These are phyloP conservation scores for Boletus coccyginus DNA, from an alignment of 768 basidiomycete genomes.

Conservation along the genomic window DNA sequence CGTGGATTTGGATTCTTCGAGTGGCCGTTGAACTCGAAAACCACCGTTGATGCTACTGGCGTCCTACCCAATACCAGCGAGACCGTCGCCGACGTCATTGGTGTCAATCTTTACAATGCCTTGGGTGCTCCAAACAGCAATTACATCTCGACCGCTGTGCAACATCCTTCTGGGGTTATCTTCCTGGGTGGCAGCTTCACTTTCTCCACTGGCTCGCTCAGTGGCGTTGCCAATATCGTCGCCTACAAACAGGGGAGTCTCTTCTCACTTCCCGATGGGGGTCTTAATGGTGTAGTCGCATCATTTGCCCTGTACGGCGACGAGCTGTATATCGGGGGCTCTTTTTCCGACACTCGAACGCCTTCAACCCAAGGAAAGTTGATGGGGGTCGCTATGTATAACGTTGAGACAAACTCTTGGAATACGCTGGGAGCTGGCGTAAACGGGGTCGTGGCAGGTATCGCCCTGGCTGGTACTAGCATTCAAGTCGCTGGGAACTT, in stretches of 20 bases:
- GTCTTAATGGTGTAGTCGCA: conserved; percentile 77
- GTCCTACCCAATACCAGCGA: conserved; percentile 64
- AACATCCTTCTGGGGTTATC: conserved; percentile 62
- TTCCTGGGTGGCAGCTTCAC: conserved; percentile 80
- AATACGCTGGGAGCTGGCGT: conserved; percentile 66
- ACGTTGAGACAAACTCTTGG: conserved; percentile 67
- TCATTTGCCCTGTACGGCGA: conserved; percentile 63
- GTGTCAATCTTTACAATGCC: conserved; percentile 57
- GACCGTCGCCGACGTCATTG: conserved; percentile 63
- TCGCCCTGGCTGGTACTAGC: conserved; percentile 49
- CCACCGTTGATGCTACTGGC: conserved; percentile 55
- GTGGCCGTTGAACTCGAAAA: conserved; percentile 59
- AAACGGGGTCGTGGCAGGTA: conserved; percentile 66
- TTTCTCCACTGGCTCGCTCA: conserved; percentile 52
- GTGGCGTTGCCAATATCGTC: conserved; percentile 67
- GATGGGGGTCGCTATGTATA: conserved; percentile 66
- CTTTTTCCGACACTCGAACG: conserved; percentile 68
- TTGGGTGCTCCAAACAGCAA: conserved; percentile 47
- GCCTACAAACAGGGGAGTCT: conserved; percentile 62
- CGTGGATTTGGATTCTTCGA: conserved; percentile 85
- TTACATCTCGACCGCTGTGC: conserved; percentile 53
- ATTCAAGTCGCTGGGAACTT: conserved; percentile 78
- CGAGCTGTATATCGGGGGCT: conserved; percentile 81
- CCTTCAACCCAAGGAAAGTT: conserved; percentile 53
- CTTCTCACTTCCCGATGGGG: conserved; percentile 52